Evolutionary conservation across 768 basidiomycete genomes (phyloP).

Genomic region (Mycena venus): DNA sequence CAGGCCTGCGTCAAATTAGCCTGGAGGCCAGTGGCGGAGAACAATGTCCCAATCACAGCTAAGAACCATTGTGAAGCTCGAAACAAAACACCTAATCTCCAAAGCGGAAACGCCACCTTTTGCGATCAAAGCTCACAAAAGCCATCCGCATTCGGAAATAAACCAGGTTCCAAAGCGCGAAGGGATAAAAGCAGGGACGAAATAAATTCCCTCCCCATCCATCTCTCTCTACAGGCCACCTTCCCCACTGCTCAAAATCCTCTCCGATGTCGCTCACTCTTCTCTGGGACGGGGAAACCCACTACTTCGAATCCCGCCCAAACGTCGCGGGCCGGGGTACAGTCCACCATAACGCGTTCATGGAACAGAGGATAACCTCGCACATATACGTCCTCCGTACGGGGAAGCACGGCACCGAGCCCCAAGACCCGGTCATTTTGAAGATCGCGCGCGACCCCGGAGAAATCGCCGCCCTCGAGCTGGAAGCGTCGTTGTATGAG

Average conservation of each 20-base stretch:
- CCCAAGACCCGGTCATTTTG: background rate
- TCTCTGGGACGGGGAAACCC: background rate
- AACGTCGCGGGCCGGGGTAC: background rate
- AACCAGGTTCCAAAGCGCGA: background rate
- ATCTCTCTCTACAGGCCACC: background rate
- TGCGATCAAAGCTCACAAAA: slow-evolving; percentile 16
- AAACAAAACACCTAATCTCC: background rate
- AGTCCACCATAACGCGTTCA: background rate
- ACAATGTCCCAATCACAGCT: background rate
- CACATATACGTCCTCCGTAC: background rate
- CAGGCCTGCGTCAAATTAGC: too few relatives aligned
- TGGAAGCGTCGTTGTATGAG: slow-evolving; percentile 19
- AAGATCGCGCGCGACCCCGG: slow-evolving; percentile 14
- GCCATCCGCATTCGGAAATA: background rate
- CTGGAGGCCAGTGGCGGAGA: too few relatives aligned
- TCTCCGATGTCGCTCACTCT: slow-evolving; percentile 19
- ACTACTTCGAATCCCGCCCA: background rate
- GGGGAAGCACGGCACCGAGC: background rate
- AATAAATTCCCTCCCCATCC: background rate
- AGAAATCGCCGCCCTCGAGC: slow-evolving; percentile 15
- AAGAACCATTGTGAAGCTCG: background rate
- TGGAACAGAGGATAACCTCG: background rate
- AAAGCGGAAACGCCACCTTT: background rate
- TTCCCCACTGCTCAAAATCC: too few relatives aligned
- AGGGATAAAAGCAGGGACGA: background rate